phyloP scores from a whole-genome alignment of 768 basidiomycete genomes.

The Phlegmacium glaucopus region DNA sequence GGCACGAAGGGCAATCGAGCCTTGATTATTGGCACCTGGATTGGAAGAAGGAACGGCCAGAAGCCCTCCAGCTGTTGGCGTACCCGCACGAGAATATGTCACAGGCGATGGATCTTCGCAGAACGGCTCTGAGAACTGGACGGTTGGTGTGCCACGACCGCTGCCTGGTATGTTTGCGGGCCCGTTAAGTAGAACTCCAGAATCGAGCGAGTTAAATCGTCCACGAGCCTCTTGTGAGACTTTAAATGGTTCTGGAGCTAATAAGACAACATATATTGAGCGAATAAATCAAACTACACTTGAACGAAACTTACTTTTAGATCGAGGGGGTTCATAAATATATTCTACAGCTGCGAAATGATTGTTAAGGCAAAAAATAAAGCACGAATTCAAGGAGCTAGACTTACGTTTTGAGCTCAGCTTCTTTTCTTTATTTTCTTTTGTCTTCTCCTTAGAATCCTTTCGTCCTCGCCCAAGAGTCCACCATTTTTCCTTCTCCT shows the following conservation, averaged over 20 bases:
- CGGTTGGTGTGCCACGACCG: background rate
- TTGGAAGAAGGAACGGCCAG: slow-evolving; percentile 30
- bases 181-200: slow-evolving; percentile 32
- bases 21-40: slow-evolving; percentile 28
- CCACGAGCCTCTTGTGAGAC: slow-evolving; percentile 25
- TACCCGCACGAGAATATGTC: slow-evolving; percentile 7
- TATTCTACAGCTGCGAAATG: too few relatives aligned
- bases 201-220: slow-evolving; percentile 65
- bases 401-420: slow-evolving; percentile 42
- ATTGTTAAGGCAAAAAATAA: too few relatives aligned
- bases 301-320: too few relatives aligned
- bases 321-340: too few relatives aligned
- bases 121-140: background rate
- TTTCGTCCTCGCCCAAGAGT: slow-evolving; percentile 72
- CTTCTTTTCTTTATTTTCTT: slow-evolving; percentile 36
- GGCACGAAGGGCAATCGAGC: slow-evolving; percentile 74
- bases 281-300: too few relatives aligned
- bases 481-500: slow-evolving; percentile 71
- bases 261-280: too few relatives aligned
- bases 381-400: too few relatives aligned
- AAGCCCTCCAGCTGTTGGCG: slow-evolving; percentile 33
- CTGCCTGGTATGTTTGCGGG: slow-evolving; percentile 22
- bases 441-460: slow-evolving; percentile 65
- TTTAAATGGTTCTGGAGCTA: too few relatives aligned
- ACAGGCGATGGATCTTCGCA: background rate